Conservation (phyloP, 2,329 filamentous ascomycete species). For the Malbranchea zuffiana region DNA sequence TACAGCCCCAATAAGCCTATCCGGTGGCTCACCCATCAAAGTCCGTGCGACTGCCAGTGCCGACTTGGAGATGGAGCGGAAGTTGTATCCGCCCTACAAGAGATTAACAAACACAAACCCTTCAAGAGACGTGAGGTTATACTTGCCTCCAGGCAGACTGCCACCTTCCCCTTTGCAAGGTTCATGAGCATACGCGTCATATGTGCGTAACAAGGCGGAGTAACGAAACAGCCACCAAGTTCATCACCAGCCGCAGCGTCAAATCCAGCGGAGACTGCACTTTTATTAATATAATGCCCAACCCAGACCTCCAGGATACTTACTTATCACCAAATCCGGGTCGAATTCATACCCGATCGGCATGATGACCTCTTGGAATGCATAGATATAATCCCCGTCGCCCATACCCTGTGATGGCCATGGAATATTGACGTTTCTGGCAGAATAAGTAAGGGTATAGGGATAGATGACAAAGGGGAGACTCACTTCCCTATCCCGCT, state of each 20-base stretch:
- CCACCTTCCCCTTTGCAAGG: slow-evolving; percentile 75
- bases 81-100: slow-evolving; percentile 71
- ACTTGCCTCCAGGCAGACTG: slow-evolving; percentile 68
- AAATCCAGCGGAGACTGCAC: slow-evolving; percentile 74
- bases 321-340: slow-evolving; percentile 76
- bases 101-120: neutral
- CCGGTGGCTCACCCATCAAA: slow-evolving; percentile 88
- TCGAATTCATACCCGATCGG: slow-evolving; percentile 88
- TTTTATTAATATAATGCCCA: slow-evolving; percentile 12
- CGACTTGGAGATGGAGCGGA: slow-evolving; percentile 82
- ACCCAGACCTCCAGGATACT: slow-evolving; percentile 12
- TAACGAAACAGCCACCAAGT: slow-evolving; percentile 84
- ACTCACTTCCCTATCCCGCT: slow-evolving; percentile 45
- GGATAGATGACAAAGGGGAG: neutral
- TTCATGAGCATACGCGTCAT: slow-evolving; percentile 99
- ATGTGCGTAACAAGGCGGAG: slow-evolving; percentile 83
- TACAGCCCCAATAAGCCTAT: slow-evolving; percentile 40
- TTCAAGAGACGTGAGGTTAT: neutral
- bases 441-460: slow-evolving; percentile 4
- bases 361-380: slow-evolving; percentile 94
- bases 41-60: slow-evolving; percentile 84
- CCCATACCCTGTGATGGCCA: slow-evolving; percentile 69
- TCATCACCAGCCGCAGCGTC: slow-evolving; percentile 91
- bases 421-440: slow-evolving; percentile 55
- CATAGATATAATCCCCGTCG: slow-evolving; percentile 91